Base-by-base conservation (phyloP, 2,329 filamentous ascomycete species). In the Blastomyces emzantsi region DNA sequence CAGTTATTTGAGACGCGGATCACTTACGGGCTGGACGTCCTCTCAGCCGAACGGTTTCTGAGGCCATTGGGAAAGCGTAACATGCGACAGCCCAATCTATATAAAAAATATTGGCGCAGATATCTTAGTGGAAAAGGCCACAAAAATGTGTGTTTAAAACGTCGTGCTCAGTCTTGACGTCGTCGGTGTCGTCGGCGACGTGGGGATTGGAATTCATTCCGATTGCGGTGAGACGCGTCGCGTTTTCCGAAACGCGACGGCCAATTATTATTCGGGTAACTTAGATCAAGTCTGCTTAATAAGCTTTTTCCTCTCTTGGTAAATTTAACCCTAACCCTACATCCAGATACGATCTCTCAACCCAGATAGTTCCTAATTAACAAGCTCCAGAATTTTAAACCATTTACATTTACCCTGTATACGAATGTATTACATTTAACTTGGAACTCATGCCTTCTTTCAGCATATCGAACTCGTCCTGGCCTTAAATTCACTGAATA, bases 11-110 rank as follows among this genome's bases (percentile, higher is more conserved):
- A 22, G 43, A 1, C 25, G 33, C 28, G 58, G 43, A 30, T 9
- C 51, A 75, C 80, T 73, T 72, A 83, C 81, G 81, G 70, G 81
- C 81, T 67, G 76, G 77, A 63, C 76, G 71, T 65, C 73, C 76
- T 65, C 76, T 72, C 47, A 76, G 74, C 65, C 73, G 73, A 63
- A 73, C 69, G 60, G 69, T 67, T 67, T 77, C 75, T 58, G 68
- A 72, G 64, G 71, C 71, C 76, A 78, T 78, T 59, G 63, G n/a
- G 33, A 28, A 43, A 88, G 84, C 4, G 87, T 70, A 9, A 78
- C 76, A 57, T 87, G 66, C 0, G 84, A 83, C 43, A 19, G 25
- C 54, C 8, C 17, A 58, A 25, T 8, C 33, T 41, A 52, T 19
- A 17, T 5, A 25, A 39, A 33, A 55, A 19, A 5, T 25, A 41